Conservation (phyloP, 1,284 basidiomycete species). For the Abortiporus biennis region DNA sequence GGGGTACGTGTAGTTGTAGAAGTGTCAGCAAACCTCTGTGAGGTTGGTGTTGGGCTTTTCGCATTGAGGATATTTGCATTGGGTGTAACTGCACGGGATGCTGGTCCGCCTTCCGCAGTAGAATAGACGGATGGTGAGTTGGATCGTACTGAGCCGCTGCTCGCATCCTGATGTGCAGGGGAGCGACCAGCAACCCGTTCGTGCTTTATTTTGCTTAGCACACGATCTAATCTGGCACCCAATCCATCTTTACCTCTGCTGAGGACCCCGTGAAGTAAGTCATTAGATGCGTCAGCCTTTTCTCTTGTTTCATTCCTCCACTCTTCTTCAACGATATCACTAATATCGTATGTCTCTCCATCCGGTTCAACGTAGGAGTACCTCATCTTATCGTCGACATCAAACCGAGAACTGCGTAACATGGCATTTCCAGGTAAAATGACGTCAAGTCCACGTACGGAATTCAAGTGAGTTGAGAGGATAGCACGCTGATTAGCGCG, state of each 20-base stretch:
- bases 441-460: constrained; percentile 82
- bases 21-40: too few species aligned
- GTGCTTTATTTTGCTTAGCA: constrained; percentile 71
- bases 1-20: constrained; percentile 8
- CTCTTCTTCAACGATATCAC: constrained; percentile 86
- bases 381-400: constrained; percentile 66
- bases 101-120: constrained; percentile 31
- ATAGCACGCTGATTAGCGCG: constrained; percentile 85
- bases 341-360: constrained; percentile 82
- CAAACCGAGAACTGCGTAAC: constrained; percentile 77
- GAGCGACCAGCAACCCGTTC: constrained; percentile 24
- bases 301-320: constrained; percentile 44
- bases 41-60: constrained; percentile 21
- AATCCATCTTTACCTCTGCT: constrained; percentile 48
- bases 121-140: constrained; percentile 55
- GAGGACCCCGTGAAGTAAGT: constrained; percentile 62
- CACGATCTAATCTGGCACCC: constrained; percentile 72
- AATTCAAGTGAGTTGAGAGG: constrained; percentile 78
- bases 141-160: constrained; percentile 29
- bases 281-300: constrained; percentile 36
- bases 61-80: constrained; percentile 17
- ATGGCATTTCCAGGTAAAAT: constrained; percentile 77
- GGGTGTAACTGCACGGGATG: constrained; percentile 23
- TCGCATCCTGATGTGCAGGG: constrained; percentile 19
- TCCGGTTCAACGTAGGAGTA: constrained; percentile 89